Evolutionary conservation across 1,284 basidiomycete species (phyloP).

Genomic region (Porogramme epimiltina): DNA sequence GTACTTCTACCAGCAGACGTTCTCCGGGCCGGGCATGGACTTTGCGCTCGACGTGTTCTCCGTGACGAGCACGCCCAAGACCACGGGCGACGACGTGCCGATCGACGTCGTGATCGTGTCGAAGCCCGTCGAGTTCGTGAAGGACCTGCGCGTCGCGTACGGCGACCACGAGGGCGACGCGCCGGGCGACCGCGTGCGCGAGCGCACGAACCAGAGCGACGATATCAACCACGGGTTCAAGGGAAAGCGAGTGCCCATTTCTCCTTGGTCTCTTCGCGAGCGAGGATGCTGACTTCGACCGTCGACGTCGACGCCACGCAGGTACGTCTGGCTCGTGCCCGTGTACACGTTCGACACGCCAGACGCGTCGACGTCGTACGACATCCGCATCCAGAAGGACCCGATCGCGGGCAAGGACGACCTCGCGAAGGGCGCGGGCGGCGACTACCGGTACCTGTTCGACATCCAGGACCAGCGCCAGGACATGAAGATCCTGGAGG

Average conservation of each 20-base stretch:
- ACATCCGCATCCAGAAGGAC: constrained; percentile 9
- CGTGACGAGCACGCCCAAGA: too few relatives aligned
- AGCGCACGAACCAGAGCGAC: constrained; percentile 4
- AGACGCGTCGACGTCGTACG: constrained; percentile 4
- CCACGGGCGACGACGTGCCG: too few relatives aligned
- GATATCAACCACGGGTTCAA: constrained; percentile 9
- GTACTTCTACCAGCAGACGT: constrained; percentile 1
- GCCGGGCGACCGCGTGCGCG: constrained; percentile 9
- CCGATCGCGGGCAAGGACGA: not conserved
- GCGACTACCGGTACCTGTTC: constrained; percentile 9
- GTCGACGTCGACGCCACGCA: too few relatives aligned
- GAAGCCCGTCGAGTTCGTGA: too few relatives aligned
- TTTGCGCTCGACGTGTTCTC: not conserved
- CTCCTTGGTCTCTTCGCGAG: too few relatives aligned
- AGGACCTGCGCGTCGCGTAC: constrained; percentile 5
- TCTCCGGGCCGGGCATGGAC: not conserved
- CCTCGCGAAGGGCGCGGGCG: constrained; percentile 12
- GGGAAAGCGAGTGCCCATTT: constrained; percentile 4
- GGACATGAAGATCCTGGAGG: constrained; percentile 1
- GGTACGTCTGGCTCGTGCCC: constrained; percentile 5
- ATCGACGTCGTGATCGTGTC: too few relatives aligned
- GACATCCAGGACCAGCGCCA: not conserved
- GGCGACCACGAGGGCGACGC: constrained; percentile 5
- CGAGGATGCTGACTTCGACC: too few relatives aligned
- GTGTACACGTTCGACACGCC: not conserved